These are phyloP conservation scores for Nepenthes alata DNA, from an alignment of 179 eudicot genomes.

Conservation along the genomic window DNA sequence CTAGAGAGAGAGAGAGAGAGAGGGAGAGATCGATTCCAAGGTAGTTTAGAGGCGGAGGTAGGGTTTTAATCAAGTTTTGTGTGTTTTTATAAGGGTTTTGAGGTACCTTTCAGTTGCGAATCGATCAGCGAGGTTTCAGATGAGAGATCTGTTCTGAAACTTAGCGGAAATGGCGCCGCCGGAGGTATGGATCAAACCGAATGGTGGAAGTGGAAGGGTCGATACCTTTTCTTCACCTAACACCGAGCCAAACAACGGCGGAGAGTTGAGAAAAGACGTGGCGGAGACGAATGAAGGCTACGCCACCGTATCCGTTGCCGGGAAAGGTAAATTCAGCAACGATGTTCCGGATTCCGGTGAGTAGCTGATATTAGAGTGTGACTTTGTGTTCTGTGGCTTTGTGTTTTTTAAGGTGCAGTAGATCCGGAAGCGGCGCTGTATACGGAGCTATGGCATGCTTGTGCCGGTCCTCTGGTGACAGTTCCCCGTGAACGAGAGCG, in stretches of 20 bases:
- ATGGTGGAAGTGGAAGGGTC: conserved; percentile 10
- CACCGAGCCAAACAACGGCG: conserved; percentile 9
- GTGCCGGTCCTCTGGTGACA: conserved; percentile 95
- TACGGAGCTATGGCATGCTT: conserved; percentile 84
- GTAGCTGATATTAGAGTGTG: background rate
- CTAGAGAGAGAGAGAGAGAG: too few relatives aligned
- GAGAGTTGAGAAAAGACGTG: conserved; percentile 4
- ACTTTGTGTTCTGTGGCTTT: background rate
- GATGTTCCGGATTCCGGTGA: background rate
- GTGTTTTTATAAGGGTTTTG: too few relatives aligned
- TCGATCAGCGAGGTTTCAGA: conserved; percentile 5
- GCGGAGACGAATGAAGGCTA: conserved; percentile 6
- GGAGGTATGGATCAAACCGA: conserved; percentile 32
- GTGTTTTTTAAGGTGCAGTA: conserved; percentile 22
- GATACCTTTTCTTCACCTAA: conserved; percentile 15
- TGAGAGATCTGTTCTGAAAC: conserved; percentile 48
- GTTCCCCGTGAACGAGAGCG: conserved; percentile 61
- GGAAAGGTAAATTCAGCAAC: conserved; percentile 21
- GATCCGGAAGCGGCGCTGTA: conserved; percentile 68
- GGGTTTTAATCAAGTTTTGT: too few relatives aligned
- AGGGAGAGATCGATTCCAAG: too few relatives aligned
- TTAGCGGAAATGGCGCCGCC: conserved; percentile 37
- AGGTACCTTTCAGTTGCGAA: too few relatives aligned
- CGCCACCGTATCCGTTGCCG: conserved; percentile 12
- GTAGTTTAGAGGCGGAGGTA: too few relatives aligned